Evolutionary conservation across 2,329 filamentous ascomycete genomes (phyloP).

Genomic region (Claviceps sp.): DNA sequence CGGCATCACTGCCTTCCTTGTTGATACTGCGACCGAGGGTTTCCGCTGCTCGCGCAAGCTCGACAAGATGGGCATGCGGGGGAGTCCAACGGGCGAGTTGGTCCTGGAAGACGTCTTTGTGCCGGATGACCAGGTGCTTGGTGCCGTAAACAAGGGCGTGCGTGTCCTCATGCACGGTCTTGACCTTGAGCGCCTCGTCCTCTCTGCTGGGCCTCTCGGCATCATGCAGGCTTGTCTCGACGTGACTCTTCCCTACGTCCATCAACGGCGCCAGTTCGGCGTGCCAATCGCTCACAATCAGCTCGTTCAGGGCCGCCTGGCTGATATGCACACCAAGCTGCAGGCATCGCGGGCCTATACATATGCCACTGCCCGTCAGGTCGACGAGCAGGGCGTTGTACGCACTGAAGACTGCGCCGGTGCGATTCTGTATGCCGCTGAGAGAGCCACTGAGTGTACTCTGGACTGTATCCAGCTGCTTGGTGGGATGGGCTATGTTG

Average conservation of each 20-base stretch:
- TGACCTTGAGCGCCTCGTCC: slow-evolving; percentile 83
- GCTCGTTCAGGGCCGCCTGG: slow-evolving; percentile 80
- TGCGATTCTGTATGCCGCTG: slow-evolving; percentile 84
- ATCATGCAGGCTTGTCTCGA: slow-evolving; percentile 91
- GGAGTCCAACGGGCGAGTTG: slow-evolving; percentile 89
- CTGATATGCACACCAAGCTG: slow-evolving; percentile 95
- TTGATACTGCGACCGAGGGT: slow-evolving; percentile 56
- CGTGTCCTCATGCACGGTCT: slow-evolving; percentile 91
- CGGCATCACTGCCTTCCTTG: slow-evolving; percentile 90
- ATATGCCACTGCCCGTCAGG: slow-evolving; percentile 62
- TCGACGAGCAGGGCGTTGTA: slow-evolving; percentile 64
- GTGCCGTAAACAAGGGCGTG: slow-evolving; percentile 67
- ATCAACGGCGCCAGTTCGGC: slow-evolving; percentile 81
- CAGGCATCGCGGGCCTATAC: slow-evolving; percentile 78
- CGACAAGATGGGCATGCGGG: slow-evolving; percentile 97
- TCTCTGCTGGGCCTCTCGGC: slow-evolving; percentile 80
- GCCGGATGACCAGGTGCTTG: slow-evolving; percentile 67
- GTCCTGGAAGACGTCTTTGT: slow-evolving; percentile 88
- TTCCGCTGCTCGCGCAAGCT: slow-evolving; percentile 84
- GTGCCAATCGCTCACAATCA: slow-evolving; percentile 82
- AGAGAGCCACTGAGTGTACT: slow-evolving; percentile 75
- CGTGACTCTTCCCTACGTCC: slow-evolving; percentile 74
- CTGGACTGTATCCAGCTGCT: slow-evolving; percentile 85
- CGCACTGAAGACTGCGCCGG: slow-evolving; percentile 88
- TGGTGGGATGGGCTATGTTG: slow-evolving; percentile 90